phyloP scores from a whole-genome alignment of 1,139 yeast species.

The Arxiozyma bovina region DNA sequence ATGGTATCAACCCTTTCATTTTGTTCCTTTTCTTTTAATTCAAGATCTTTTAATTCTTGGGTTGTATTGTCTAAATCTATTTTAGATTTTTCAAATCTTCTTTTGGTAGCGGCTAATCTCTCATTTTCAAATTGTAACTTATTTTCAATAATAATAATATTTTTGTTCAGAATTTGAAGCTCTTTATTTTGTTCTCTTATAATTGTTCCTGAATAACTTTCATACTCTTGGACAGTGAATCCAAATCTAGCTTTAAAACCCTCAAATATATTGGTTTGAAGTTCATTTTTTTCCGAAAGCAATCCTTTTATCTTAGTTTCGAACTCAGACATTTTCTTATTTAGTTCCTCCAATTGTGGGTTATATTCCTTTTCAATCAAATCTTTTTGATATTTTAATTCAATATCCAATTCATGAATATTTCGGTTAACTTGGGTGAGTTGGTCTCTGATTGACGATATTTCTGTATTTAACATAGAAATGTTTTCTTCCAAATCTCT shows the following conservation, averaged over 20 bases:
- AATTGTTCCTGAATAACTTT: constrained; percentile 54
- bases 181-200: constrained; percentile 56
- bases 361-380: constrained; percentile 32
- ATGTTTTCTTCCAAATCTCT: constrained; percentile 52
- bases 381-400: constrained; percentile 43
- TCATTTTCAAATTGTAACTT: constrained; percentile 59
- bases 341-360: constrained; percentile 24
- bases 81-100: constrained; percentile 34
- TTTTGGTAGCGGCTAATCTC: constrained; percentile 42
- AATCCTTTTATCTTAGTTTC: constrained; percentile 21
- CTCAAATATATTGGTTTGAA: constrained; percentile 42
- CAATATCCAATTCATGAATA: constrained; percentile 46
- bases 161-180: constrained; percentile 50
- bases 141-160: constrained; percentile 52
- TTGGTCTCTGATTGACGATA: constrained; percentile 46
- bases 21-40: constrained; percentile 18
- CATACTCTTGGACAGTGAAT: constrained; percentile 59
- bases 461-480: constrained; percentile 43
- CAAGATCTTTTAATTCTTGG: constrained; percentile 23
- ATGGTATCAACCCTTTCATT: constrained; percentile 9
- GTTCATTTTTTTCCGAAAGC: constrained; percentile 31
- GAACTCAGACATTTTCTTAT: constrained; percentile 16
- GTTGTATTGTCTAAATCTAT: constrained; percentile 22
- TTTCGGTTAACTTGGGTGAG: constrained; percentile 43
- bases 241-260: constrained; percentile 49